Base-by-base conservation (phyloP, 1,139 yeast species). In the Yamadazyma triangularis region DNA sequence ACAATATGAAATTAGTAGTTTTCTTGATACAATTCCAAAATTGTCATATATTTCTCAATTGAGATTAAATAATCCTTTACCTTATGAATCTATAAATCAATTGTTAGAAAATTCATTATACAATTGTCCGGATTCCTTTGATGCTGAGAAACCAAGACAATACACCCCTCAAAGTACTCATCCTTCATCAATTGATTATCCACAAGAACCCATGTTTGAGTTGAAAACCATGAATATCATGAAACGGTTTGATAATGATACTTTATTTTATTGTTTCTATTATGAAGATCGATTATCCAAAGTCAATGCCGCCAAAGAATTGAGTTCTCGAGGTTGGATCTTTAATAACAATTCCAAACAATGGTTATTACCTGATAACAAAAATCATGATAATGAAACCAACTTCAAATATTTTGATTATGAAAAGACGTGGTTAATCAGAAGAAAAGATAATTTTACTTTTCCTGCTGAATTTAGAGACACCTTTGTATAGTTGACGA, bases 51-150 rank as follows among this genome's bases (percentile, higher is more conserved):
- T 65, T 25, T 55, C 64, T 8, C 67, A 56, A 34, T 42, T 56
- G 15, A 50, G 74, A 26, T 49, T 68, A 30, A 50, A 45, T 27
- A 56, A 62, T 39, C 86, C 88, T 24, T 67, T 77, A 21, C 72
- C 83, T 7, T 68, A 77, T 35, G 69, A 70, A 13, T 61, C 73
- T 6, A 79, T 84, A 26, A 64, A 77, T 36, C 67, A 64, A 33
- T 58, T 76, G 44, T 64, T 89, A 43, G 95, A 88, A 53, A 71
- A 73, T 3, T 88, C 96, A 2, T 69, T 86, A 39, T 65, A 86
- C 46, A 83, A 85, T 49, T 87, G 96, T 54, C 98, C 99, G 0
- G 97, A 91, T 56, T 86, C 96, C 2, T 73, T 79, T 39, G 93
- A 89, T 53, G 83, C 95, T 2, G 96, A 91, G 48, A 78, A 76